Percentiles rank a stretch among this genome's conserved stretches.
Evolutionary conservation across 148 eudicot genomes (phyloP).

Genomic region (Limonium bicolor): DNA sequence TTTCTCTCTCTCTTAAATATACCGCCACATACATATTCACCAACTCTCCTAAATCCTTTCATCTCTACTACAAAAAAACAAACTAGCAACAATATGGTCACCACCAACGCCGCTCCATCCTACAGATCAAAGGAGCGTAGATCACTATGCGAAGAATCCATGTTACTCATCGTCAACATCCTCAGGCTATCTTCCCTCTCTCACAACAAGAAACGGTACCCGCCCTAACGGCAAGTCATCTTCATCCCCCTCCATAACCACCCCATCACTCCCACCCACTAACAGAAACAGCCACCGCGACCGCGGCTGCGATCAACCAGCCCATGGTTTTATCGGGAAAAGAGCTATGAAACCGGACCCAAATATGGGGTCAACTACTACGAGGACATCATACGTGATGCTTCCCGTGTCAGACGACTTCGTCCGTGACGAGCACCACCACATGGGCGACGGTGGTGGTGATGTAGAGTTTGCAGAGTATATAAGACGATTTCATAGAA

Average conservation of each 20-base stretch:
- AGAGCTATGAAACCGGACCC: conserved; percentile 16
- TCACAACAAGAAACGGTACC: conserved; percentile 14
- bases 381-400: conserved; percentile 18
- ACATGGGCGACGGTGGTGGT: background rate
- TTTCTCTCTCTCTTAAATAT: too few relatives aligned
- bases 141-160: conserved; percentile 42
- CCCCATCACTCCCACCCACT: too few relatives aligned
- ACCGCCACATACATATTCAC: too few relatives aligned
- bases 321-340: background rate
- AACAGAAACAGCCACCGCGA: background rate
- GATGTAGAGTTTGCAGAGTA: conserved; percentile 24
- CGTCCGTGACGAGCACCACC: background rate
- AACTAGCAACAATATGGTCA: too few relatives aligned
- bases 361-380: conserved; percentile 16
- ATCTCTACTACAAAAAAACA: too few relatives aligned
- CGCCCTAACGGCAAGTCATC: background rate
- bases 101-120: too few relatives aligned
- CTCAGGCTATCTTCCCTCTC: conserved; percentile 32
- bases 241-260: too few relatives aligned
- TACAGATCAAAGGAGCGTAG: conserved; percentile 15
- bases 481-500: conserved; percentile 28
- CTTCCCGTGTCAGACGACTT: conserved; percentile 5
- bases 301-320: background rate
- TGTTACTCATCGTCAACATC: conserved; percentile 32
- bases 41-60: too few relatives aligned